Evolutionary conservation across 2,329 filamentous ascomycete genomes (phyloP), one percentile per base, ranked within the genome.

Genomic region (Leptographium lundbergii): DNA sequence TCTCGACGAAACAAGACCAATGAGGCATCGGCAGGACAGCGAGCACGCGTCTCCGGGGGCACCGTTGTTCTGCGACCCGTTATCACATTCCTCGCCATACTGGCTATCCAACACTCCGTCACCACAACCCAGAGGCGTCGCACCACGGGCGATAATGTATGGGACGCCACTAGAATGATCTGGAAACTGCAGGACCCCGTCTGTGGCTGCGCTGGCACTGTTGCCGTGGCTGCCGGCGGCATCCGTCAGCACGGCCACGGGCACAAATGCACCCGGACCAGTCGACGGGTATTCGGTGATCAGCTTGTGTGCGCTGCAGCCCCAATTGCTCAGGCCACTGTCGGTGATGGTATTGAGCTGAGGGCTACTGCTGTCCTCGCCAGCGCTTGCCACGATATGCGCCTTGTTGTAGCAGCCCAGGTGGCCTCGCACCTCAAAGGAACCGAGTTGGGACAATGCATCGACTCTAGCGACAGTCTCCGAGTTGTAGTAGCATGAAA

Each of bases 401-500:
- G 67, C 72, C 14, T 71, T 64, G 61, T 76, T 70, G 60, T 72
- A 73, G 59, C 73, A 75, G 25, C 63, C 68, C 13, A 74, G 66
- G 22, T 69, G 66, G 14, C 73, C 72, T 34, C 71, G 69, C 54
- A 74, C 70, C 22, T 66, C 64, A 59, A 75, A 74, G n/a, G 66
- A 65, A 22, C 74, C 73, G 52, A 75, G 72, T 59, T 66, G 66
- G 59, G 63, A 67, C 11, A 71, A 66, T 10, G 65, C 60, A 13
- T 66, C 59, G 54, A 69, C 63, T 13, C 62, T 61, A 13, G 66
- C 59, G 3, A 58, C 56, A 9, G 54, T 47, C 25, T 63, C 11
- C n/a, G n/a, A 1, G 57, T 70, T 68, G 50, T 75, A 75, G 64
- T 75, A 75, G 65, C 72, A 74, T 11, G 73, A 75, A 25, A 75